Percentiles rank a stretch among this genome's conserved stretches.
Evolutionary conservation across 805 yeast genomes (phyloP).

Genomic region (Kazachstania bromeliacearum): DNA sequence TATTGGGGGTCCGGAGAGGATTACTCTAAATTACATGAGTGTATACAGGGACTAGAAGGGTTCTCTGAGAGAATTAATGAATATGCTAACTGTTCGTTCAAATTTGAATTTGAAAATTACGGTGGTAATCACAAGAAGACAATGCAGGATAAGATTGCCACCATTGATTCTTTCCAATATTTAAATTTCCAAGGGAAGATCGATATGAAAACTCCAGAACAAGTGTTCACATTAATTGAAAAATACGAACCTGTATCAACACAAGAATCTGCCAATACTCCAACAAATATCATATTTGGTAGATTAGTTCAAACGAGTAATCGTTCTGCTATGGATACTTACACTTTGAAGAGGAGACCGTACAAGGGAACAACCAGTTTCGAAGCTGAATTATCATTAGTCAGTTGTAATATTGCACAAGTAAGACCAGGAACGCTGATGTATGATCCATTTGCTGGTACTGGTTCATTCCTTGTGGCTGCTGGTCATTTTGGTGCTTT

Average conservation of each 20-base stretch:
- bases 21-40: constrained; percentile 48
- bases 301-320: constrained; percentile 56
- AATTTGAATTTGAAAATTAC: constrained; percentile 72
- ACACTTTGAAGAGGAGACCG: constrained; percentile 71
- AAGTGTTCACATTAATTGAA: constrained; percentile 63
- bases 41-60: constrained; percentile 25
- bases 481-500: constrained; percentile 78
- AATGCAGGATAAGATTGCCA: constrained; percentile 36
- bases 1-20: constrained; percentile 62
- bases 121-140: constrained; percentile 49
- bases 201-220: constrained; percentile 65
- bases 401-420: constrained; percentile 81
- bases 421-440: constrained; percentile 54
- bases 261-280: constrained; percentile 20
- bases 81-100: constrained; percentile 49
- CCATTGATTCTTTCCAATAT: constrained; percentile 65
- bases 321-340: constrained; percentile 60
- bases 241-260: constrained; percentile 43
- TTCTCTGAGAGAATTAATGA: constrained; percentile 11
- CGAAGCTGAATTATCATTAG: constrained; percentile 84
- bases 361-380: constrained; percentile 95
- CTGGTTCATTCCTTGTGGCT: constrained; percentile 88
- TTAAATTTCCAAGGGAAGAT: constrained; percentile 71
- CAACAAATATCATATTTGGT: constrained; percentile 63
- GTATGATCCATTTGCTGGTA: constrained; percentile 95